Percentiles rank a stretch among this genome's conserved stretches.
phyloP scores from a whole-genome alignment of 441 rosid genomes.

The Corymbia calophylla region DNA sequence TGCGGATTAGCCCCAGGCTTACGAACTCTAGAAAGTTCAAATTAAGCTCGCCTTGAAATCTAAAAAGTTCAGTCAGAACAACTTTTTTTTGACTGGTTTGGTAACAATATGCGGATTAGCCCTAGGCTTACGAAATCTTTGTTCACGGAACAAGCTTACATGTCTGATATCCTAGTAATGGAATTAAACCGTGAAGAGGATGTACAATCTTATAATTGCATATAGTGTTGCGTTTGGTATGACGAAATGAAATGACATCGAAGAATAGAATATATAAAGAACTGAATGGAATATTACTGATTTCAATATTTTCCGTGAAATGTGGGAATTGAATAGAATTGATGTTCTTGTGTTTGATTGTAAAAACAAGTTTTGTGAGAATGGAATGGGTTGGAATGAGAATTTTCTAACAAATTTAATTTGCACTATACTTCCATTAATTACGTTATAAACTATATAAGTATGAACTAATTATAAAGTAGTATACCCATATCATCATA shows the following conservation, averaged over 20 bases:
- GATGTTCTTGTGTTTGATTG: background rate
- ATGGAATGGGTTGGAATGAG: background rate
- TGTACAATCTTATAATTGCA: background rate
- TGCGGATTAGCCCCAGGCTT: background rate
- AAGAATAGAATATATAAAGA: background rate
- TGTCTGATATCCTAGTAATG: background rate
- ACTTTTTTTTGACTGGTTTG: background rate
- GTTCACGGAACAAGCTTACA: too few relatives aligned
- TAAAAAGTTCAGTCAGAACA: background rate
- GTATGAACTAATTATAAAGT: background rate
- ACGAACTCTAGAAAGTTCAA: too few relatives aligned
- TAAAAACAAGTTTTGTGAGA: background rate
- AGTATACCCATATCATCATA: background rate
- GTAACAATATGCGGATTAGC: background rate
- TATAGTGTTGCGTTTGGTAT: background rate
- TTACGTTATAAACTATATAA: background rate
- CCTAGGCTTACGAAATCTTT: background rate
- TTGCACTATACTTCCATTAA: background rate
- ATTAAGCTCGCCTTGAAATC: too few relatives aligned
- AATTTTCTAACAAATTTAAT: background rate
- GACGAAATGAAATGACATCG: background rate
- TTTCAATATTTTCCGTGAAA: background rate
- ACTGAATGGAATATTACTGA: background rate
- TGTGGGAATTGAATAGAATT: background rate
- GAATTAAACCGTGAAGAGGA: background rate